These are phyloP conservation scores for Coffea eugenioides DNA, from an alignment of 257 asterid genomes.

Conservation along the genomic window DNA sequence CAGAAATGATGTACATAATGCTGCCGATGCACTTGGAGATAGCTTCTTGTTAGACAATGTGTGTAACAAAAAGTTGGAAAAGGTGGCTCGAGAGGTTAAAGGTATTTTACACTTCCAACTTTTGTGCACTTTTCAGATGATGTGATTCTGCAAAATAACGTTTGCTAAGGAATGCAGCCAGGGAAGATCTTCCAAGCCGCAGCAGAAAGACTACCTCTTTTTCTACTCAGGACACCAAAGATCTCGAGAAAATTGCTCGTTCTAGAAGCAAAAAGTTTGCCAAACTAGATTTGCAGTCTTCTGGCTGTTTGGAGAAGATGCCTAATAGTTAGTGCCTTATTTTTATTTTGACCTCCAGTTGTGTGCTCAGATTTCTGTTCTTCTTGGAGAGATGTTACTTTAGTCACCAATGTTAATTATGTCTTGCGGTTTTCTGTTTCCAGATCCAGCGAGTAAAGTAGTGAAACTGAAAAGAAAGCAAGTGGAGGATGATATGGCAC, in stretches of 20 bases:
- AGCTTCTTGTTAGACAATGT: conserved; percentile 31
- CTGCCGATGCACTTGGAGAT: conserved; percentile 29
- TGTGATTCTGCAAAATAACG: neutral
- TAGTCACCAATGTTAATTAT: conserved; percentile 14
- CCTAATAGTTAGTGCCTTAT: conserved; percentile 40
- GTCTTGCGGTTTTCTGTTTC: conserved; percentile 16
- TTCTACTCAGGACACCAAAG: conserved; percentile 23
- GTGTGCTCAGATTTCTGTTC: conserved; percentile 3
- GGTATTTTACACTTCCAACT: conserved; percentile 40
- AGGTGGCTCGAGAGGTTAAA: conserved; percentile 38
- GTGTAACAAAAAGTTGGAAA: conserved; percentile 29
- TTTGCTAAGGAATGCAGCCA: conserved; percentile 28
- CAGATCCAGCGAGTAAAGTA: conserved; percentile 47
- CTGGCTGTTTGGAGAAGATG: conserved; percentile 29
- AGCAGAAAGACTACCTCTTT: conserved; percentile 25
- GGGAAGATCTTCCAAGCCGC: conserved; percentile 38
- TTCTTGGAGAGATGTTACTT: neutral
- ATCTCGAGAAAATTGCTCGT: conserved; percentile 35
- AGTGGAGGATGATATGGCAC: conserved; percentile 41
- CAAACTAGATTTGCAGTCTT: conserved; percentile 31
- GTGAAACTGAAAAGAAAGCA: conserved; percentile 54
- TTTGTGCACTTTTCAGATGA: neutral
- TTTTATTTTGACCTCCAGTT: neutral
- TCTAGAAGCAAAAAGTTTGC: conserved; percentile 29
- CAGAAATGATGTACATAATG: conserved; percentile 20